phyloP scores from a whole-genome alignment of 768 basidiomycete species.

The Pluteus cervinus region DNA sequence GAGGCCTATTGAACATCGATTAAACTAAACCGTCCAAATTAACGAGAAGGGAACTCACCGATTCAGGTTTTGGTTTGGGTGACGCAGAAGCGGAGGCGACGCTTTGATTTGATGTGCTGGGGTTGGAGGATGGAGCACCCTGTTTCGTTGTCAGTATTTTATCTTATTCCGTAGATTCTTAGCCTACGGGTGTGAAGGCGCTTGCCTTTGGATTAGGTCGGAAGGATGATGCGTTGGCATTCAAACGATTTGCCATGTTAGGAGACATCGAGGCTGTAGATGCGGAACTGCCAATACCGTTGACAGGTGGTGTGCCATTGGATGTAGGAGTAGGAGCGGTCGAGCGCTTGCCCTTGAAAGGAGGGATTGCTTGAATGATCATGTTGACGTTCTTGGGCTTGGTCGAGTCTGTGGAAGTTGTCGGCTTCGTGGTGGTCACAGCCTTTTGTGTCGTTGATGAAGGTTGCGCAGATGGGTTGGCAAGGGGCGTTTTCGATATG shows the following conservation, averaged over 20 bases:
- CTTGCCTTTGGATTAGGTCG: conserved; percentile 80
- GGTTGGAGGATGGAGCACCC: conserved; percentile 42
- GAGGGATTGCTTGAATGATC: conserved; percentile 86
- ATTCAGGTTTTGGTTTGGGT: conserved; percentile 59
- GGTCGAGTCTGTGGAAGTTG: conserved; percentile 24
- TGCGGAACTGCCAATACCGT: conserved; percentile 9
- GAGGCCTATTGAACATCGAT: conserved; percentile 26
- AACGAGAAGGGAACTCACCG: conserved; percentile 24
- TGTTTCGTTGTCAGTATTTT: conserved; percentile 17
- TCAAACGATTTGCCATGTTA: conserved; percentile 56
- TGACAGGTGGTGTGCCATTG: conserved; percentile 20
- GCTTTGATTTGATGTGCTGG: conserved; percentile 22
- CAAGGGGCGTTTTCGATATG: conserved; percentile 13
- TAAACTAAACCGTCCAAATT: conserved; percentile 6
- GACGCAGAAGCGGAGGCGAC: conserved; percentile 45
- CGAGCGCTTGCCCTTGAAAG: conserved; percentile 50
- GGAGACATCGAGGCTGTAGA: conserved; percentile 44
- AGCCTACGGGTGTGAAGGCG: conserved; percentile 63
- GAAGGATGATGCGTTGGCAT: conserved; percentile 89
- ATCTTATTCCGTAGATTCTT: conserved; percentile 16
- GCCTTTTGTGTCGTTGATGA: conserved; percentile 17
- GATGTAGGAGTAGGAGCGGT: conserved; percentile 17
- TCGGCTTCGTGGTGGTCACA: conserved; percentile 19
- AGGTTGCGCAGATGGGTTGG: conserved; percentile 16
- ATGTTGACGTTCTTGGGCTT: conserved; percentile 55